Base-by-base conservation (phyloP, 2,329 filamentous ascomycete species). In the Pestalotiopsis sp. region DNA sequence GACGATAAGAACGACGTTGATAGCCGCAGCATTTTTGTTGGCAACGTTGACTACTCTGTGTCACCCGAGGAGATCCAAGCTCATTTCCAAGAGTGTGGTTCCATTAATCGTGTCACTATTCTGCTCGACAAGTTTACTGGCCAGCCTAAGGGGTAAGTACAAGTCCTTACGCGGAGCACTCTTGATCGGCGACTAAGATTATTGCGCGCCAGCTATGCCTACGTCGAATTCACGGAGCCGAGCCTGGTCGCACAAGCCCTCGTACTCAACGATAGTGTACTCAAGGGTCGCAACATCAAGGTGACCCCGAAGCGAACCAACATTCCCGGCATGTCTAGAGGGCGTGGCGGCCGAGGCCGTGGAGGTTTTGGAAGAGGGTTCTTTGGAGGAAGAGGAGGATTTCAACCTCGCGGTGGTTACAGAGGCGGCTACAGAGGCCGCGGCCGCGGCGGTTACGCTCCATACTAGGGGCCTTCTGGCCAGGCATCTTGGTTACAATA, bases 1-100 rank as follows among this genome's bases (percentile, higher is more conserved):
- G 96, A 98, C 79, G 94, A 95, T 84, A 97, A 97, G 82, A 95
- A 98, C 80, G 97, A 98, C 74, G 91, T 99, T 69, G 96, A 99
- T 82, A 91, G 91, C 73, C 91, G 96, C 77, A 98, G 94, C 83
- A 94, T 99, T 81, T 99, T 99, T 80, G 96, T 99, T 59, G 96
- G 96, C 74, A 99, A 99, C 76, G 96, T 99, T 73, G 96, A 99
- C 82, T 99, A 99, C 82, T 95, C 93, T 71, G 95, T 95, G 25
- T 97, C 94, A 36, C 96, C 96, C 2, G 96, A 99, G 83, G 96
- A 99, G 84, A 96, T 99, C 69, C 96, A 99, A 85, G 93, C 94
- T 69, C 96, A 99, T 79, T 99, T 99, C 84, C 94, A 97, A 85
- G 97, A 91, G 85, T 97, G 94, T 77, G 96, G 96, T 70, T 94